Evolutionary conservation across 345 rosid species (phyloP).

Genomic region (Salix arbutifolia): DNA sequence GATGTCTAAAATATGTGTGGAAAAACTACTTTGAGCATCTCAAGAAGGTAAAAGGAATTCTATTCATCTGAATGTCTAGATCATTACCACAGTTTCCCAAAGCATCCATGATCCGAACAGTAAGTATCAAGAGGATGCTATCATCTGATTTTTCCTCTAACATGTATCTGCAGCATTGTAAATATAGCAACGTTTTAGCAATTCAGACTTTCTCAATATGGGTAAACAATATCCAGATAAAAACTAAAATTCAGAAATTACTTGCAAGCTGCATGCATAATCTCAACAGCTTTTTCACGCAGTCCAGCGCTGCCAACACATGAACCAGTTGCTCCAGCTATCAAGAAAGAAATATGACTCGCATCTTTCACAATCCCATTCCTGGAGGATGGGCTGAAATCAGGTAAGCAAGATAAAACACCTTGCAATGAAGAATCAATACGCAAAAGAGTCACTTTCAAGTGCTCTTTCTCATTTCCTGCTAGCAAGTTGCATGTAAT

Average conservation of each 20-base stretch:
- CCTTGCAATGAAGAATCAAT: constrained; percentile 96
- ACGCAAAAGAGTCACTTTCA: constrained; percentile 96
- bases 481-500: constrained; percentile 34
- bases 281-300: constrained; percentile 83
- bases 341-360: constrained; percentile 55
- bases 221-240: constrained; percentile 5
- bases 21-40: constrained; percentile 1
- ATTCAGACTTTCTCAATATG: background rate
- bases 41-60: background rate
- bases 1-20: constrained; percentile 1
- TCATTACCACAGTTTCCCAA: constrained; percentile 84
- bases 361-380: constrained; percentile 55
- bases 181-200: constrained; percentile 22
- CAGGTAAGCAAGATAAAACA: constrained; percentile 96
- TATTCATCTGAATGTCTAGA: constrained; percentile 22
- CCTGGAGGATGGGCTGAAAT: constrained; percentile 78
- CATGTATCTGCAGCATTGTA: constrained; percentile 55
- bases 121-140: constrained; percentile 81
- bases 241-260: constrained; percentile 39
- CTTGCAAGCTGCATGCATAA: constrained; percentile 83
- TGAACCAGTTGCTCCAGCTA: constrained; percentile 94
- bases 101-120: constrained; percentile 92
- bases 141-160: constrained; percentile 94
- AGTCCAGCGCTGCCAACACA: constrained; percentile 74
- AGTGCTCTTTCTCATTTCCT: constrained; percentile 95